Conservation (phyloP, 768 basidiomycete genomes). For the Boletus edulis region DNA sequence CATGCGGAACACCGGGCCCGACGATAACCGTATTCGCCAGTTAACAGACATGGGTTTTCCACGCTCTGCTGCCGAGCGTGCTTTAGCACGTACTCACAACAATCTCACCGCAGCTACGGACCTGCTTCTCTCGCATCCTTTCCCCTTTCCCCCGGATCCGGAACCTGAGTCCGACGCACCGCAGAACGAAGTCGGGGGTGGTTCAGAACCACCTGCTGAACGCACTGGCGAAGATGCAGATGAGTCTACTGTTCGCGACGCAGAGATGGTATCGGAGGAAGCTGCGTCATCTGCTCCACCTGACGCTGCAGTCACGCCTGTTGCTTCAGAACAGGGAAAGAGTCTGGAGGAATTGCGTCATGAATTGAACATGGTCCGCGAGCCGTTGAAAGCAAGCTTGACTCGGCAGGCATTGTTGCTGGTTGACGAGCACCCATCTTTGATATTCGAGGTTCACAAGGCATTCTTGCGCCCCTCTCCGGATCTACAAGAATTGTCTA, state of each 20-base stretch:
- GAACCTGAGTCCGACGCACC: constrained; percentile 29
- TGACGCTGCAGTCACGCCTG: constrained; percentile 13
- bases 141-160: constrained; percentile 70
- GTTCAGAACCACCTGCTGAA: constrained; percentile 28
- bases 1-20: constrained; percentile 47
- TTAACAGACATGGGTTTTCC: constrained; percentile 97
- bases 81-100: constrained; percentile 81
- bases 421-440: constrained; percentile 81
- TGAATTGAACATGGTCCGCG: constrained; percentile 64
- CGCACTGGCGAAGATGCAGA: constrained; percentile 27
- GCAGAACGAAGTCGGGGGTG: constrained; percentile 11
- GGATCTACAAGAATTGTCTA: constrained; percentile 59
- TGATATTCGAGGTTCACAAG: constrained; percentile 85
- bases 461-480: constrained; percentile 71
- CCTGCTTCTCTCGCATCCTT: constrained; percentile 77
- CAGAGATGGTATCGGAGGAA: constrained; percentile 28
- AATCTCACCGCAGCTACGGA: constrained; percentile 90
- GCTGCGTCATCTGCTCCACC: constrained; percentile 9
- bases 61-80: constrained; percentile 81
- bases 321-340: constrained; percentile 33
- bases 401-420: constrained; percentile 70
- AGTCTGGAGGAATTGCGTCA: constrained; percentile 61
- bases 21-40: constrained; percentile 77
- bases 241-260: constrained; percentile 22
- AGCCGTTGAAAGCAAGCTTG: constrained; percentile 62